Evolutionary conservation across 2,329 filamentous ascomycete species (phyloP), one percentile per base, ranked within the genome.

Genomic region (Ceratocystis huliohia): DNA sequence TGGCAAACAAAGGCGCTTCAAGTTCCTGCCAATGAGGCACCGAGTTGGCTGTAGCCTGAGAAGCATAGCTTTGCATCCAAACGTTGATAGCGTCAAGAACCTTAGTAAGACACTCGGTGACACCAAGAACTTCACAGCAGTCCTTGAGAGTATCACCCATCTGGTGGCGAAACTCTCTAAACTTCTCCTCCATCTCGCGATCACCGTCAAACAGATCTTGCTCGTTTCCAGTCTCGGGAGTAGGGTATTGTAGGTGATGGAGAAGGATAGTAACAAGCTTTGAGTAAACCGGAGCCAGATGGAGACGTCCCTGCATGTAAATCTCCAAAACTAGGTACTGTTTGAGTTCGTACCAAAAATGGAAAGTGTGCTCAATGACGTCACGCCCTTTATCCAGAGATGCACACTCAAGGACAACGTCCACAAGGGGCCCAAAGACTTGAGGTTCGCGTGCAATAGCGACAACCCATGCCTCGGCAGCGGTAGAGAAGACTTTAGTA

Each of bases 121-220:
- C 89, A 8, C 93, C 93, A 78, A 99, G 91, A 50, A 99, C 93
- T 74, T 96, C 89, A 75, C 94, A 99, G 65, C 90, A 90, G 73
- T 99, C 94, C 77, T 99, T 99, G 63, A 99, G 82, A 0, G 96
- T 95, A 74, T 99, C 95, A 45, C 94, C 94, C 91, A 99, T 97
- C 65, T 91, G 86, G 74, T 99, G 94, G 70, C 94, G 84, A 79
- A 97, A 99, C 72, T 96, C 91, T 61, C 94, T 86, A 78, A 99
- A 99, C 74, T 94, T 96, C 72, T 99, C 94, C 75, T 99, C 94
- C 68, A 91, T 87, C 74, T 97, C 94, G 50, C 93, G 86, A 74
- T 99, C 94, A 65, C 94, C 94, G 69, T 96, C 93, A 73, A 99
- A 99, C 0, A 97, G 79, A 74, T 99, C 94, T 13, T 81, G 80